A percentile compares a stretch with the other conserved stretches of the same genome.
phyloP scores from a whole-genome alignment of 495 filamentous ascomycete species.

The Penicillium waksmanii region DNA sequence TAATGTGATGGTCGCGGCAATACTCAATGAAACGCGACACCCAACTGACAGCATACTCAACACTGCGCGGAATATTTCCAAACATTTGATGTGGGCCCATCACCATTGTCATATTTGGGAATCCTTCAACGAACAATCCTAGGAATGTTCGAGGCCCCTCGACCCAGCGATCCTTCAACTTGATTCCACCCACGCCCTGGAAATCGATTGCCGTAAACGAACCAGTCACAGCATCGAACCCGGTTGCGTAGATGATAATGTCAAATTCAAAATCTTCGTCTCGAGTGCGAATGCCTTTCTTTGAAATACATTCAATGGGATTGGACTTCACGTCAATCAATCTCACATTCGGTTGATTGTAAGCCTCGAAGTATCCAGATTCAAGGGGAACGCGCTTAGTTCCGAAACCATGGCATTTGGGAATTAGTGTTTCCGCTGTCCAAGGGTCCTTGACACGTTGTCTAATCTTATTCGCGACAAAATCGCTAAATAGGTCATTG shows the following conservation, averaged over 20 bases:
- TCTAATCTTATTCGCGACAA: constrained; percentile 40
- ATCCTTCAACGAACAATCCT: constrained; percentile 7
- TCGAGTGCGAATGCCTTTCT: constrained; percentile 36
- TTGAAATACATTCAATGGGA: constrained; percentile 34
- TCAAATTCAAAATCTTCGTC: constrained; percentile 37
- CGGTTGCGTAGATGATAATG: constrained; percentile 42
- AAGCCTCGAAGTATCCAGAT: constrained; percentile 55
- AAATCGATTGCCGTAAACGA: constrained; percentile 34
- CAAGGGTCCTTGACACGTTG: constrained; percentile 49
- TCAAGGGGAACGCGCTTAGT: constrained; percentile 54
- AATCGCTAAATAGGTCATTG: constrained; percentile 34
- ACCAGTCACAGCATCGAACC: constrained; percentile 42
- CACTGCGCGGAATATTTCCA: constrained; percentile 16
- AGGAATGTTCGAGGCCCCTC: constrained; percentile 24
- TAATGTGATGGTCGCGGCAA: constrained; percentile 15
- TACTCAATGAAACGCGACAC: constrained; percentile 20
- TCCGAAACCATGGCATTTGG: constrained; percentile 53
- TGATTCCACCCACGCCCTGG: constrained; percentile 21
- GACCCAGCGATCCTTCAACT: constrained; percentile 27
- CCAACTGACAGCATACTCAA: constrained; percentile 15
- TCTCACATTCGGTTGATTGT: constrained; percentile 51
- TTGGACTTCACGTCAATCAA: constrained; percentile 52
- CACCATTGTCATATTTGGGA: constrained; percentile 22
- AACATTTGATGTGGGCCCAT: constrained; percentile 17
- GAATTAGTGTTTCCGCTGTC: constrained; percentile 52